phyloP scores from a whole-genome alignment of 2,329 filamentous ascomycete genomes.

The Trichoderma polysporum region DNA sequence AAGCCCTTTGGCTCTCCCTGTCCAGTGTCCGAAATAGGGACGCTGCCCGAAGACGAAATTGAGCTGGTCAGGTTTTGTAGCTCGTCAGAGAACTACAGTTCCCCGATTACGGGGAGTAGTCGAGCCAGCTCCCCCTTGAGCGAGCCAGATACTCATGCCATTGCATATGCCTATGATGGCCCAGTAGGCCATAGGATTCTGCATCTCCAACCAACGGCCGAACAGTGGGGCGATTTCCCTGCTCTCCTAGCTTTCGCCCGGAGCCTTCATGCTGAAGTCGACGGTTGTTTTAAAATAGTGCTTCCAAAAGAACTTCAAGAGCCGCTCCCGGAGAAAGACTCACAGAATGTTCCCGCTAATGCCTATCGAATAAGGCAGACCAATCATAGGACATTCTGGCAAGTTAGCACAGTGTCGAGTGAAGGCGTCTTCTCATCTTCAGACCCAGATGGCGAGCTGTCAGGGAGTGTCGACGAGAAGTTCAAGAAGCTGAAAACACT shows the following conservation, averaged over 20 bases:
- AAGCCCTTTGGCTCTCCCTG: not conserved
- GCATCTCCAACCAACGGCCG: conserved; percentile 35
- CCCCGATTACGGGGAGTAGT: conserved; percentile 5
- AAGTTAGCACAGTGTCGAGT: conserved; percentile 37
- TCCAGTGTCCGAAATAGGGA: not conserved
- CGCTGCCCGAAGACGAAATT: not conserved
- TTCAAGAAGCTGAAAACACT: conserved; percentile 37
- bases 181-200: conserved; percentile 33
- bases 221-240: conserved; percentile 40
- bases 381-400: conserved; percentile 38
- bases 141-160: conserved; percentile 24
- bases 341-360: conserved; percentile 35
- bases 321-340: conserved; percentile 34
- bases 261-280: conserved; percentile 32
- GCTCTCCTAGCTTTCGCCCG: conserved; percentile 36
- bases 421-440: conserved; percentile 35
- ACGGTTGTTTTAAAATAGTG: conserved; percentile 42
- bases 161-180: conserved; percentile 35
- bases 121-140: conserved; percentile 30
- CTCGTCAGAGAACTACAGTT: conserved; percentile 4
- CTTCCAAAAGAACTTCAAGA: conserved; percentile 35
- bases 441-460: conserved; percentile 27
- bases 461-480: conserved; percentile 29
- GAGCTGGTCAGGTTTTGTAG: conserved; percentile 1
- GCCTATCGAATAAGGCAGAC: conserved; percentile 39